These are phyloP conservation scores for Penicillium antarcticum DNA, from an alignment of 495 filamentous ascomycete species.

Conservation along the genomic window DNA sequence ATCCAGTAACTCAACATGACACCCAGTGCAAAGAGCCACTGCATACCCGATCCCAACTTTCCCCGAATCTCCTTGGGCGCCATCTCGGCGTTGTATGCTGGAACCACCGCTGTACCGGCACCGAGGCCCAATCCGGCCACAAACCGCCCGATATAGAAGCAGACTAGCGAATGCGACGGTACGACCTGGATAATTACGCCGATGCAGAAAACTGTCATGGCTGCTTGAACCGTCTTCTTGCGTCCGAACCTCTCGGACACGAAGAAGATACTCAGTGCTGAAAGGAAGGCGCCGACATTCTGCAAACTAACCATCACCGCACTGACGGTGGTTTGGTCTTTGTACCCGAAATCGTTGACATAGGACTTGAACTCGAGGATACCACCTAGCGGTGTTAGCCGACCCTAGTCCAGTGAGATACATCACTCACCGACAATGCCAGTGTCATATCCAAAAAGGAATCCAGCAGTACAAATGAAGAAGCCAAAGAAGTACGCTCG, in stretches of 20 bases:
- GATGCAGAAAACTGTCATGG: slow-evolving; percentile 40
- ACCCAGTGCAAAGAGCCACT: slow-evolving; percentile 47
- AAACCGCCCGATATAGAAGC: slow-evolving; percentile 47
- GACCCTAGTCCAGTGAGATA: neutral
- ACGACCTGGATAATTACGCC: slow-evolving; percentile 43
- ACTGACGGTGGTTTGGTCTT: slow-evolving; percentile 23
- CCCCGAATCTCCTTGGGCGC: slow-evolving; percentile 53
- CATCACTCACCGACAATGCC: slow-evolving; percentile 25
- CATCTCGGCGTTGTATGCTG: slow-evolving; percentile 54
- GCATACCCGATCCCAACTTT: slow-evolving; percentile 44
- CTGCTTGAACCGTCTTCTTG: slow-evolving; percentile 37
- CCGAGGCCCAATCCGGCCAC: slow-evolving; percentile 56
- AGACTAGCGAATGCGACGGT: slow-evolving; percentile 40
- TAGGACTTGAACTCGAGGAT: slow-evolving; percentile 24
- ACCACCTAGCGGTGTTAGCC: slow-evolving; percentile 10
- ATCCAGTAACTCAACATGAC: slow-evolving; percentile 53
- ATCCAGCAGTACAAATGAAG: slow-evolving; percentile 25
- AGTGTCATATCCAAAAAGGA: slow-evolving; percentile 29
- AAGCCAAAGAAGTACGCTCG: slow-evolving; percentile 28
- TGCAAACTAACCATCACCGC: slow-evolving; percentile 30
- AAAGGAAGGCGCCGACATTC: slow-evolving; percentile 29
- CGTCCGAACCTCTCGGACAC: slow-evolving; percentile 41
- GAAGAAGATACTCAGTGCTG: slow-evolving; percentile 38
- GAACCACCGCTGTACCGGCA: slow-evolving; percentile 49
- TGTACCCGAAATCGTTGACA: slow-evolving; percentile 21